phyloP scores from a whole-genome alignment of 2,329 filamentous ascomycete genomes.

The Paraconiothyrium brasiliense region DNA sequence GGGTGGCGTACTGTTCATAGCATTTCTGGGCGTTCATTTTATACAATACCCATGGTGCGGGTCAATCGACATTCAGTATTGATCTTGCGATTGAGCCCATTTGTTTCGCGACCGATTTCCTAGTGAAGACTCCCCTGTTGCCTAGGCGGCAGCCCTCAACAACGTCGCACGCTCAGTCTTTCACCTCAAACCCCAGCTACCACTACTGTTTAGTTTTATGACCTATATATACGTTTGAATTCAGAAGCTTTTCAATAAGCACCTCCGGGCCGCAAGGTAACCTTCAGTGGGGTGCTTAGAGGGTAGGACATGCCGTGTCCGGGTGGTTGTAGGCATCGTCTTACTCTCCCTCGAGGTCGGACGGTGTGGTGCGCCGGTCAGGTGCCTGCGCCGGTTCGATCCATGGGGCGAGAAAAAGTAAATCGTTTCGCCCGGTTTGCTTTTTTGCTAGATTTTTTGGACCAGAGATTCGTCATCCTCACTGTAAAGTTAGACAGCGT shows the following conservation, averaged over 20 bases:
- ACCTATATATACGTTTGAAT: too few species aligned
- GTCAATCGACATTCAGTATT: neutral
- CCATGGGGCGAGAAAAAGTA: neutral
- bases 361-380: too few species aligned
- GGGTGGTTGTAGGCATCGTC: neutral
- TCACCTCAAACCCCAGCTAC: too few species aligned
- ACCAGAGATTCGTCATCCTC: too few species aligned
- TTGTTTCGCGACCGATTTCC: neutral
- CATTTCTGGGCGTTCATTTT: slow-evolving; percentile 8
- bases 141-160: neutral
- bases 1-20: slow-evolving; percentile 5
- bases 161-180: too few species aligned
- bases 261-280: too few species aligned
- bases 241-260: too few species aligned
- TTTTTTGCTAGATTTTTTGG: too few species aligned
- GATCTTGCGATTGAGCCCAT: neutral
- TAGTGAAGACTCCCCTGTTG: neutral
- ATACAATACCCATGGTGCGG: neutral
- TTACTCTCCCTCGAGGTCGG: neutral
- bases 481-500: too few species aligned
- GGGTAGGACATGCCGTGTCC: neutral
- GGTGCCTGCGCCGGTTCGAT: neutral
- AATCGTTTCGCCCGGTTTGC: neutral
- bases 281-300: neutral
- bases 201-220: too few species aligned